Conservation (phyloP, 768 basidiomycete genomes). For the Psilocybe cubensis region DNA sequence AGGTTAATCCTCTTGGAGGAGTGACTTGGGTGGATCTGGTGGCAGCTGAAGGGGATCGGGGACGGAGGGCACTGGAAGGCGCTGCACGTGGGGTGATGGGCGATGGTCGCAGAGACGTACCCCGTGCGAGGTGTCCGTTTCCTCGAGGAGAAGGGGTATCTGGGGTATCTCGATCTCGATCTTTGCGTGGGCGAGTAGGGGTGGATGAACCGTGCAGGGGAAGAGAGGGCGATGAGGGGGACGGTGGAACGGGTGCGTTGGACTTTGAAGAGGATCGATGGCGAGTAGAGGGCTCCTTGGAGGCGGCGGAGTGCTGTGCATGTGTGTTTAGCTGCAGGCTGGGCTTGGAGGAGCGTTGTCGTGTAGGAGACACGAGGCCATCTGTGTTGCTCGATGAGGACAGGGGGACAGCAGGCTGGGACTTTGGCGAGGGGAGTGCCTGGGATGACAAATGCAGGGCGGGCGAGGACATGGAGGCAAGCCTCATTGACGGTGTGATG, state of each 20-base stretch:
- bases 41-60: constrained; percentile 6
- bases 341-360: constrained; percentile 46
- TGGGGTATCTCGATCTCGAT: constrained; percentile 6
- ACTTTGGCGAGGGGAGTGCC: constrained; percentile 56
- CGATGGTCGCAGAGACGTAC: constrained; percentile 1
- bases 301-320: constrained; percentile 24
- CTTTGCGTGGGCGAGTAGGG: constrained; percentile 5
- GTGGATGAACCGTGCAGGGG: not conserved
- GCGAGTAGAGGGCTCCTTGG: constrained; percentile 11
- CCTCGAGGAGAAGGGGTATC: constrained; percentile 8
- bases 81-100: constrained; percentile 11
- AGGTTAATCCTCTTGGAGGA: constrained; percentile 13
- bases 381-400: constrained; percentile 52
- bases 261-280: constrained; percentile 38
- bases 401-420: constrained; percentile 47
- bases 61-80: constrained; percentile 1
- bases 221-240: not conserved
- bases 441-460: constrained; percentile 67
- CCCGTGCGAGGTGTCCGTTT: constrained; percentile 10
- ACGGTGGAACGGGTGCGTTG: constrained; percentile 26
- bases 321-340: constrained; percentile 33
- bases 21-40: constrained; percentile 5
- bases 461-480: constrained; percentile 78
- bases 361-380: constrained; percentile 48
- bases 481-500: constrained; percentile 66